Conservation (phyloP, 495 filamentous ascomycete genomes). For the Bryoglossum gracile region DNA sequence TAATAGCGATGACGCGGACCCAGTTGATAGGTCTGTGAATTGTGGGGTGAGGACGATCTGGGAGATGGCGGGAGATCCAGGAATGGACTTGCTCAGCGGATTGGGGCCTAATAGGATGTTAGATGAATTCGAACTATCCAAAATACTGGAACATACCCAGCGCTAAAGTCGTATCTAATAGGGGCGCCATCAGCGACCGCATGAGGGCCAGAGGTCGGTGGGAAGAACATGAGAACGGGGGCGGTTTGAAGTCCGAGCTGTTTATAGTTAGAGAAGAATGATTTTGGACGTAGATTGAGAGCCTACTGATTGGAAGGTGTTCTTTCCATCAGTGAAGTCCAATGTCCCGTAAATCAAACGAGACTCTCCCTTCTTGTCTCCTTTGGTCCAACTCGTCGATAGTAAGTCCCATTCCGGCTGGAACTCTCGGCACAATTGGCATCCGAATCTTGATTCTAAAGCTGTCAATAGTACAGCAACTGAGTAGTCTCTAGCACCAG, state of each 20-base stretch:
- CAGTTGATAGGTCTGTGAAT: conserved; percentile 86
- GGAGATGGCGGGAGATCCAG: conserved; percentile 74
- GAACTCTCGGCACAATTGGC: conserved; percentile 80
- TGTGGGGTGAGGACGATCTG: conserved; percentile 62
- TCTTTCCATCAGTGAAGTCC: conserved; percentile 81
- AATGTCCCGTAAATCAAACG: conserved; percentile 76
- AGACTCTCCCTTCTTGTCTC: conserved; percentile 63
- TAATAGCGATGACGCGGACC: conserved; percentile 58
- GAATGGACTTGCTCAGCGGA: conserved; percentile 68
- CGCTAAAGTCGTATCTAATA: conserved; percentile 77
- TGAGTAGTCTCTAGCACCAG: conserved; percentile 74
- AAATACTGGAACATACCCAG: conserved; percentile 48
- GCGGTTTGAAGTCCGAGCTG: conserved; percentile 93
- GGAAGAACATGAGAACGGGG: conserved; percentile 82
- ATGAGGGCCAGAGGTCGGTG: conserved; percentile 77
- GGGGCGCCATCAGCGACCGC: conserved; percentile 63
- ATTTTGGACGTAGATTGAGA: background rate
- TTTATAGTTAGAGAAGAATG: conserved; percentile 2
- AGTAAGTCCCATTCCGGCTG: conserved; percentile 92
- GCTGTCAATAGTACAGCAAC: conserved; percentile 82
- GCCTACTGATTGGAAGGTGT: conserved; percentile 80
- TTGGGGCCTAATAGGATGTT: conserved; percentile 47
- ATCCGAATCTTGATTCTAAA: conserved; percentile 76
- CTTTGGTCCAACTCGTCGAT: conserved; percentile 77
- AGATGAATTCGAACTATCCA: conserved; percentile 3